A percentile compares a stretch with the other conserved stretches of the same genome.
Evolutionary conservation across 2,329 filamentous ascomycete species (phyloP).

Genomic region (Parastagonospora nodorum): DNA sequence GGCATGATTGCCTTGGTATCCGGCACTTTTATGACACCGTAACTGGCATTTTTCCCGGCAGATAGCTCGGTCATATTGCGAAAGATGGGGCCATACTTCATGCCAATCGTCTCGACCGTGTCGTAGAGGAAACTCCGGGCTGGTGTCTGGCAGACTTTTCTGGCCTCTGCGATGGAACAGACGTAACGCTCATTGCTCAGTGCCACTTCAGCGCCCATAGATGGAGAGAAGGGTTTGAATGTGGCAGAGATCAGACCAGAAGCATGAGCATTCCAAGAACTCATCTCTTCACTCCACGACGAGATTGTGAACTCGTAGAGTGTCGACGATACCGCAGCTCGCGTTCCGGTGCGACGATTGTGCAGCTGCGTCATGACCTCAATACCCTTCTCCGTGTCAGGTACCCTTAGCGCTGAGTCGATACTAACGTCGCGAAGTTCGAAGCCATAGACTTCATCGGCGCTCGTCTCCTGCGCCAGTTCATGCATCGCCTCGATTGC

Average conservation of each 20-base stretch:
- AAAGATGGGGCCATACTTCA: constrained; percentile 18
- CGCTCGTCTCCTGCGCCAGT: background rate
- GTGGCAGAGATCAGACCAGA: no score
- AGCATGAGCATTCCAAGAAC: no score
- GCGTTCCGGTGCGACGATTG: background rate
- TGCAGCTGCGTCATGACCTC: constrained; percentile 8
- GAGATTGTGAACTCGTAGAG: constrained; percentile 20
- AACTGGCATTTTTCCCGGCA: background rate
- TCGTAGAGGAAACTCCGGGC: background rate
- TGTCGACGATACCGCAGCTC: background rate
- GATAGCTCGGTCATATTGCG: constrained; percentile 9
- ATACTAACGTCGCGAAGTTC: constrained; percentile 25
- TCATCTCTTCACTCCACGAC: constrained; percentile 4
- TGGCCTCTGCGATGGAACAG: no score
- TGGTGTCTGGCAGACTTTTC: no score
- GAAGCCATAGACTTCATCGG: constrained; percentile 4
- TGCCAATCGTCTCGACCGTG: constrained; percentile 13
- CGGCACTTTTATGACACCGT: constrained; percentile 14
- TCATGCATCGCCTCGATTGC: constrained; percentile 19
- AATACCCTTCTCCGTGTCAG: constrained; percentile 29
- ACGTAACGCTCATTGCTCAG: no score
- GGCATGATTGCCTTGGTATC: constrained; percentile 13
- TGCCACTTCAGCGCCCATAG: no score
- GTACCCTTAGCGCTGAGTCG: constrained; percentile 22
- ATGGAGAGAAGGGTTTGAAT: no score